These are phyloP conservation scores for Pichia sp. DNA, from an alignment of 1,139 yeast species.

Conservation along the genomic window DNA sequence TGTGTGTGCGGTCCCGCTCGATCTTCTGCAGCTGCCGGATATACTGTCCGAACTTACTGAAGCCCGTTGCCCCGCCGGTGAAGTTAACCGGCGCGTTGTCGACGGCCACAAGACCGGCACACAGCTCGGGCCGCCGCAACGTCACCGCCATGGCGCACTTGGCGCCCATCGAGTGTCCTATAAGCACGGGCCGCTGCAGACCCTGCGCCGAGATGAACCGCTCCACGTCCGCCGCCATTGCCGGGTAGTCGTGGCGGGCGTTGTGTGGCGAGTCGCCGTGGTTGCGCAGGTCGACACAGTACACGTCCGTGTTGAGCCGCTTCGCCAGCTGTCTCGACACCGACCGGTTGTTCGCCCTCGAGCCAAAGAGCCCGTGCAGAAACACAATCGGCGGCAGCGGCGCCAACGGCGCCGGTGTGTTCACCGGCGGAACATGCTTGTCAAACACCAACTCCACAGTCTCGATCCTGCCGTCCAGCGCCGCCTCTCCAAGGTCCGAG, in stretches of 20 bases:
- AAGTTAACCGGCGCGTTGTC: constrained; percentile 73
- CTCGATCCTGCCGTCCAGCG: constrained; percentile 32
- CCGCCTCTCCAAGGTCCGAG: constrained; percentile 13
- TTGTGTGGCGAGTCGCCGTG: constrained; percentile 89
- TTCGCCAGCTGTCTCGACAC: constrained; percentile 44
- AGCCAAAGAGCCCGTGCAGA: constrained; percentile 88
- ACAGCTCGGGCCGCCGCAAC: constrained; percentile 61
- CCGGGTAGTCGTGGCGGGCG: constrained; percentile 66
- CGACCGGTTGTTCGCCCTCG: constrained; percentile 69
- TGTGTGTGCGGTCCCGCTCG: constrained; percentile 30
- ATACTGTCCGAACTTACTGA: constrained; percentile 62
- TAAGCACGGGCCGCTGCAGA: constrained; percentile 53
- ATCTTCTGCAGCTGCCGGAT: constrained; percentile 58
- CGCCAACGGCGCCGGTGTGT: background rate
- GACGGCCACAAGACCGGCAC: constrained; percentile 65
- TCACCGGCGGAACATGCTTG: constrained; percentile 28
- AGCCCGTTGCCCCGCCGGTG: constrained; percentile 50
- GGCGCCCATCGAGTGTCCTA: constrained; percentile 98
- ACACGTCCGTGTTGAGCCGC: constrained; percentile 44
- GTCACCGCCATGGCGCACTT: constrained; percentile 89
- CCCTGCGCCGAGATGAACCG: constrained; percentile 51
- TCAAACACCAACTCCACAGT: constrained; percentile 47
- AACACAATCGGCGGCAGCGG: constrained; percentile 55
- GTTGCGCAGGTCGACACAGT: constrained; percentile 78
- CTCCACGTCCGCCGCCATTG: constrained; percentile 83